Base-by-base conservation (phyloP, 768 basidiomycete species). In the Tulasnella sp. region DNA sequence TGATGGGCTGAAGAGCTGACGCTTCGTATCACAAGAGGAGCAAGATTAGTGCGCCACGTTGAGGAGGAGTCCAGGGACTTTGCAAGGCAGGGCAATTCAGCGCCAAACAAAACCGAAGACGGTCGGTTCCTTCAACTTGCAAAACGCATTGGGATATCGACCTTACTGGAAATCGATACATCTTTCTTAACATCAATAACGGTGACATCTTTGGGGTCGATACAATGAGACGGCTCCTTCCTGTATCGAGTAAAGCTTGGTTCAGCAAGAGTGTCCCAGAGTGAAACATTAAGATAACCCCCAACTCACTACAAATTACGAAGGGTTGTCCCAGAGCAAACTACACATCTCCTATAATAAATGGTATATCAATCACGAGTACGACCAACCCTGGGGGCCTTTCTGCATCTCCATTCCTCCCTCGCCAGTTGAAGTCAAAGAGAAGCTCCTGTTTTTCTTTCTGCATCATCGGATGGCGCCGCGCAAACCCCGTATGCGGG, bases 381-480 rank as follows among this genome's bases (percentile, higher is more conserved):
- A 92, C 75, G 65, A 97, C 94, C 29, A 97, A 71, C 2, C 80
- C 80, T 0, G 69, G 72, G 3, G 73, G 73, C 1, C 73, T 73
- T 38, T 38, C 34, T 15, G 5, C 34, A 10, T 66, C 69, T 4
- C 70, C 69, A 17, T 73, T 68, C 66, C 68, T 29, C 60, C 64
- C 46, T 50, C 78, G 69, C 93, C 94, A 97, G 69, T 97, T 92
- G 4, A 96, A 90, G 64, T 97, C 92, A 66, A 99, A 97, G 1
- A 97, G 77, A 0, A 98, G 76, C 68, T 97, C 93, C 68, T 97
- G 93, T 0, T 92, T 91, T 24, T 93, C 92, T 68, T 97, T 97
- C 72, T 94, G 92, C 1, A 97, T 94, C 94, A 97, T 98, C 21
- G 96, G 78, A 2, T 94, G 94, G 22, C 94, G 79, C 94, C 94